Base-by-base conservation (phyloP, 2,329 filamentous ascomycete genomes). In the Lachnellula occidentalis region DNA sequence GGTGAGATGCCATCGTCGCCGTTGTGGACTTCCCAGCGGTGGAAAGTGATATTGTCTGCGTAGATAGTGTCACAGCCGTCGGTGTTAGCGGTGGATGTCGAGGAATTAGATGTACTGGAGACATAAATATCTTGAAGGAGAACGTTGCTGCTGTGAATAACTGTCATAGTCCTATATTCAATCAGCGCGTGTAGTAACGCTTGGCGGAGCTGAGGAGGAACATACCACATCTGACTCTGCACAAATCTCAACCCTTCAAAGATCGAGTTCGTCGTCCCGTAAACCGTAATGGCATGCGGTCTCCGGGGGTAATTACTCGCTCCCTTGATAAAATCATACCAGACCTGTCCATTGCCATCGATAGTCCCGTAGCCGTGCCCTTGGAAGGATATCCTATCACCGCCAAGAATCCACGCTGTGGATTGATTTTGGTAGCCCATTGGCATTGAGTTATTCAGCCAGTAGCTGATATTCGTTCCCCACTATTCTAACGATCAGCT, bases 261-360 rank as follows among this genome's bases (percentile, higher is more conserved):
- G 3, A 76, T 64, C 0, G 76, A 76, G 61, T 82, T 76, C 5
- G 67, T 76, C 3, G 78, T 70, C 3, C 71, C 68, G 17, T 69
- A 74, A 61, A 83, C 73, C 17, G 77, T 80, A 59, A 83, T 75
- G 8, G 72, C 71, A 50, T 79, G 77, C 1, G 79, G 79, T 9
- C 80, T 72, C 12, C 74, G 67, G 2, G 74, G 70, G 54, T 77
- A 71, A 57, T 81, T 81, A 34, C 71, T 73, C 11, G 62, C 61
- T 14, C 72, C 70, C 27, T 69, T 65, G 48, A 74, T 72, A 65
- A 74, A 78, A 56, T 79, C 72, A 61, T 84, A 83, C 81, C 81
- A 85, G 2, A 74, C 72, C 61, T 83, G 77, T 2, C 81, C 81
- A 61, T 84, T 83, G 9, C 81, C 81, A 62, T 83, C 73, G 14